A percentile compares a stretch with the other conserved stretches of the same genome.
phyloP scores from a whole-genome alignment of 1,139 yeast genomes.

The Suhomyces terraborum region DNA sequence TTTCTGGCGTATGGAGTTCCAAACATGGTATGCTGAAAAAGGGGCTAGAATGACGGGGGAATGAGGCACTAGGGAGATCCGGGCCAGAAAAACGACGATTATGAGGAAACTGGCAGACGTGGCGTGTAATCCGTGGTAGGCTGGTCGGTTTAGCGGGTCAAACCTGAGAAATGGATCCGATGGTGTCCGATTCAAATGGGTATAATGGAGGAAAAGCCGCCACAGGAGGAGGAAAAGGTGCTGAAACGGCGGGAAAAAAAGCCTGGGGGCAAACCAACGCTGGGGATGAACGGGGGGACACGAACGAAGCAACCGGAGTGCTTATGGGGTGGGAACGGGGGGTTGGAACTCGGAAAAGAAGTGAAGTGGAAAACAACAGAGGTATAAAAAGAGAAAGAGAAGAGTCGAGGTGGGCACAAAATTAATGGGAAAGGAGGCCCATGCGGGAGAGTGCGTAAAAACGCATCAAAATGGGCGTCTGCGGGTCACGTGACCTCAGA shows the following conservation, averaged over 20 bases:
- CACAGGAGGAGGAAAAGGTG: too few species aligned
- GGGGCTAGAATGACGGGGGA: neutral
- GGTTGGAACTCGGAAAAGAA: neutral
- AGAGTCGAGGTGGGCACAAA: neutral
- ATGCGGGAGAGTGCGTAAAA: neutral
- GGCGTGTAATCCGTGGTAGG: too few species aligned
- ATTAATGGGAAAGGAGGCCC: conserved; percentile 4
- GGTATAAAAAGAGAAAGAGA: neutral
- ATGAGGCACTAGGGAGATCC: too few species aligned
- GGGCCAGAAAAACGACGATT: too few species aligned
- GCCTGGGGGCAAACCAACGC: neutral
- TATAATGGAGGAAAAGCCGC: too few species aligned
- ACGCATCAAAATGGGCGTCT: too few species aligned
- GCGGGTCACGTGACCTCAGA: conserved; percentile 2
- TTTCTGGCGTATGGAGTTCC: conserved; percentile 42
- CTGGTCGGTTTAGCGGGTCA: too few species aligned
- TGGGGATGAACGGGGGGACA: neutral
- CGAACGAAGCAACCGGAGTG: neutral
- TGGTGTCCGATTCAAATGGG: too few species aligned
- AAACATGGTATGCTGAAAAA: conserved; percentile 29
- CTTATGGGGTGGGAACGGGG: neutral
- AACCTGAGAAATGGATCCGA: too few species aligned
- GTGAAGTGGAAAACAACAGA: neutral
- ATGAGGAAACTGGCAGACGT: too few species aligned
- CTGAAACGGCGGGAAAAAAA: conserved; percentile 1